Evolutionary conservation across 331 rosid genomes (phyloP), one percentile per base, ranked within the genome.

Genomic region (Quercus phellos): DNA sequence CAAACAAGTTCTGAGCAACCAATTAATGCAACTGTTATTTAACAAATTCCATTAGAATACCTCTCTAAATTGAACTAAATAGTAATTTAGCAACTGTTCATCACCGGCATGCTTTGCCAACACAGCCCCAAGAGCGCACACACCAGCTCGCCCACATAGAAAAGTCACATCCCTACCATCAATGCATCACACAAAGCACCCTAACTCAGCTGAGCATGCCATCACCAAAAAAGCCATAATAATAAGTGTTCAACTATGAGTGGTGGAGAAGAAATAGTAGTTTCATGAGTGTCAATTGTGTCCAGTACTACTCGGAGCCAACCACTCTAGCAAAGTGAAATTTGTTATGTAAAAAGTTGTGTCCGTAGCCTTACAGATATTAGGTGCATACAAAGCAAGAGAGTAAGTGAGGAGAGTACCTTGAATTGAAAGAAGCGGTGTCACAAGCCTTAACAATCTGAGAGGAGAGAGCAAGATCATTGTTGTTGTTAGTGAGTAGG

Each of bases 91-190:
- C 61, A 80, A 86, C 67, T 75, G 84, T 58, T 70, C 76, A 77
- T 90, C 90, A 5, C 88, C 87, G 2, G 27, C 75, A 61, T 77
- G 82, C 74, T 89, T 92, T 11, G 94, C 94, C 63, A 74, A 86
- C 42, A 89, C 92, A 69, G 93, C 96, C 5, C 96, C 97, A 80
- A 92, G 89, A 43, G 91, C 90, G 54, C 90, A 92, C 38, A 90
- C 89, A 70, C 96, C 92, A 30, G 90, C 92, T 68, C 93, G 91
- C 61, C 92, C 96, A 64, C 93, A 90, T 51, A 92, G 75, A 60
- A 92, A 89, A 35, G 88, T 87, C 14, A 86, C 91, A 55, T 84
- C 91, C 88, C 96, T 90, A 78, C 54, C 72, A 85, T 32, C 77
- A 72, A 71, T 71, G 71, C 70, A 76, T 69, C 61, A 71, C 21